A percentile compares a stretch with the other conserved stretches of the same genome.
phyloP scores from a whole-genome alignment of 345 rosid species.

The Rhodamnia argentea region DNA sequence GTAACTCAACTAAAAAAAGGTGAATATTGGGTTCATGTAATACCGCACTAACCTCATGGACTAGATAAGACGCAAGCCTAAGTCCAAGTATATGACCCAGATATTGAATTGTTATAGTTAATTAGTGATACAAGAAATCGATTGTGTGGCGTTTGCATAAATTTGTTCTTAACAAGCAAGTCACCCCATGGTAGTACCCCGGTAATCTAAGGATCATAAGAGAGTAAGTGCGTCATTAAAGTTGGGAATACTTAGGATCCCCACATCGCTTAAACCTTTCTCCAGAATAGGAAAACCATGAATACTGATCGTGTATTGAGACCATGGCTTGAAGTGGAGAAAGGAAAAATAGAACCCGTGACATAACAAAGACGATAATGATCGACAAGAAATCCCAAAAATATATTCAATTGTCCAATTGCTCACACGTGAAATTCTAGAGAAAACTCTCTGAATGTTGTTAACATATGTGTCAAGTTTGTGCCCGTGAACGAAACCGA shows the following conservation, averaged over 20 bases:
- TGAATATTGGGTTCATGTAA: neutral
- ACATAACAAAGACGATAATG: neutral
- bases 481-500: neutral
- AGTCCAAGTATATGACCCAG: neutral
- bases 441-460: neutral
- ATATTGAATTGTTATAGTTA: neutral
- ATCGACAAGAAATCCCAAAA: neutral
- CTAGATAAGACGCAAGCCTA: neutral
- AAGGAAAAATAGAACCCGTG: neutral
- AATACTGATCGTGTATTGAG: neutral
- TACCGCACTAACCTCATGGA: neutral
- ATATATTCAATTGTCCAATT: neutral
- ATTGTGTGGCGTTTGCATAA: neutral
- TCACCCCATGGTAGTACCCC: neutral
- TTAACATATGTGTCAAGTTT: neutral
- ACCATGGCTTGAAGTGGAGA: neutral
- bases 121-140: neutral
- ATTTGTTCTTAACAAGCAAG: neutral
- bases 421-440: neutral
- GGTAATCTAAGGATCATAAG: neutral
- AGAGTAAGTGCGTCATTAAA: neutral
- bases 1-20: neutral
- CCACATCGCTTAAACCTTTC: neutral
- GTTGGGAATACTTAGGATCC: neutral
- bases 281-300: neutral